phyloP scores from a whole-genome alignment of 805 yeast genomes.

The Cyberlindnera galapagoensis region DNA sequence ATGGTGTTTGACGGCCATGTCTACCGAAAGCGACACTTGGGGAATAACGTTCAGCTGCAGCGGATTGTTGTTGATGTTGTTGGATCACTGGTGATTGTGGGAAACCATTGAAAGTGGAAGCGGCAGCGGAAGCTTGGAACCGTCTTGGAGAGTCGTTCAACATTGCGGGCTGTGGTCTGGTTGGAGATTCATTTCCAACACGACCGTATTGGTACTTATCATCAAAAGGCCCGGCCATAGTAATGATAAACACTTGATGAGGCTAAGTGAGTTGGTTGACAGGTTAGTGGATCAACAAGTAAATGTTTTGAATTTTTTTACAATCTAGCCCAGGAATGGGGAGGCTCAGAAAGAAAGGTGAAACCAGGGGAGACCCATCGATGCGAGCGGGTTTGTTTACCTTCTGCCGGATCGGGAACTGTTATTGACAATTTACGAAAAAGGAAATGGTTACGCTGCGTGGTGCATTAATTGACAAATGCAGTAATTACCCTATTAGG shows the following conservation, averaged over 20 bases:
- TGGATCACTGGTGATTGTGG: conserved; percentile 6
- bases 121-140: conserved; percentile 7
- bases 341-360: no score
- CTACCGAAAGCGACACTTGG: conserved; percentile 37
- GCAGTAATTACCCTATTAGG: conserved; percentile 2
- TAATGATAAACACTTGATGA: no score
- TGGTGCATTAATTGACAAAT: no score
- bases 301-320: no score
- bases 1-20: conserved; percentile 20
- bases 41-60: conserved; percentile 28
- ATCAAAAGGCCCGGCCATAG: conserved; percentile 26
- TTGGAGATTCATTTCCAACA: conserved; percentile 4
- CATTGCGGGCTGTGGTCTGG: conserved; percentile 19
- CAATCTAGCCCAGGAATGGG: no score
- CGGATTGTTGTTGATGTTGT: conserved; percentile 1
- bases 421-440: background rate
- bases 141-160: conserved; percentile 20
- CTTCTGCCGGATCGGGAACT: conserved; percentile 16
- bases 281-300: no score
- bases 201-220: conserved; percentile 17
- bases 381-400: conserved; percentile 17
- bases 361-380: no score
- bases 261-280: no score
- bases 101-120: conserved; percentile 13
- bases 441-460: no score